Evolutionary conservation across 2,329 filamentous ascomycete genomes (phyloP).

Genomic region (Pseudogymnoascus sp.): DNA sequence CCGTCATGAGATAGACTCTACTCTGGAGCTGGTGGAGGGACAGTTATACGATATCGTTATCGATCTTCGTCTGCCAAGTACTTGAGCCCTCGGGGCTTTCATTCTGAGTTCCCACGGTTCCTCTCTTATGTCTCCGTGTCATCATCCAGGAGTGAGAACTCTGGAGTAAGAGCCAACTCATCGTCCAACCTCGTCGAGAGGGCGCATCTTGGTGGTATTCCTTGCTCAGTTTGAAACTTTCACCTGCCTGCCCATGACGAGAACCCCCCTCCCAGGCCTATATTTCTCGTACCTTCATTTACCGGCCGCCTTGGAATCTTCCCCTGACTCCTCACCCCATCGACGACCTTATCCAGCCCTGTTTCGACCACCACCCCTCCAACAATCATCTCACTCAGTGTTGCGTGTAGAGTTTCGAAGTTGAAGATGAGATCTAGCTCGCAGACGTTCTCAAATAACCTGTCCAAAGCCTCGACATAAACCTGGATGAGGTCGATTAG

Average conservation of each 20-base stretch:
- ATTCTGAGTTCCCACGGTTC: neutral
- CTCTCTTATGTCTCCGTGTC: neutral
- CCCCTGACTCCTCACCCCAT: slow-evolving; percentile 71
- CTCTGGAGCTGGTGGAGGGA: neutral
- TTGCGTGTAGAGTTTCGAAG: slow-evolving; percentile 90
- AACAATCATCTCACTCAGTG: slow-evolving; percentile 87
- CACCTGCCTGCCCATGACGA: slow-evolving; percentile 26
- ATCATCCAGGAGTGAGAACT: neutral
- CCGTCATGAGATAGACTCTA: neutral
- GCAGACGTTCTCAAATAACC: slow-evolving; percentile 96
- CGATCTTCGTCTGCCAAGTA: neutral
- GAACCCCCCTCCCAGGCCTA: slow-evolving; percentile 40
- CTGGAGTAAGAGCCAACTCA: neutral
- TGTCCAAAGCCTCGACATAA: slow-evolving; percentile 90
- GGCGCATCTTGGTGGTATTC: neutral
- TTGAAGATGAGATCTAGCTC: slow-evolving; percentile 98
- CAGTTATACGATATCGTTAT: neutral
- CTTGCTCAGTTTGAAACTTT: slow-evolving; percentile 9
- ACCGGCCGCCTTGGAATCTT: slow-evolving; percentile 71
- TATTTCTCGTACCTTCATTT: slow-evolving; percentile 53
- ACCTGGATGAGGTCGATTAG: slow-evolving; percentile 96
- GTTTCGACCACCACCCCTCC: slow-evolving; percentile 94
- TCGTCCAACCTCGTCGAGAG: neutral
- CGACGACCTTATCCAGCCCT: slow-evolving; percentile 76
- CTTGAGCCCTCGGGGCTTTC: neutral